Evolutionary conservation across 768 basidiomycete species (phyloP).

Genomic region (Panaeolus cyanescens): DNA sequence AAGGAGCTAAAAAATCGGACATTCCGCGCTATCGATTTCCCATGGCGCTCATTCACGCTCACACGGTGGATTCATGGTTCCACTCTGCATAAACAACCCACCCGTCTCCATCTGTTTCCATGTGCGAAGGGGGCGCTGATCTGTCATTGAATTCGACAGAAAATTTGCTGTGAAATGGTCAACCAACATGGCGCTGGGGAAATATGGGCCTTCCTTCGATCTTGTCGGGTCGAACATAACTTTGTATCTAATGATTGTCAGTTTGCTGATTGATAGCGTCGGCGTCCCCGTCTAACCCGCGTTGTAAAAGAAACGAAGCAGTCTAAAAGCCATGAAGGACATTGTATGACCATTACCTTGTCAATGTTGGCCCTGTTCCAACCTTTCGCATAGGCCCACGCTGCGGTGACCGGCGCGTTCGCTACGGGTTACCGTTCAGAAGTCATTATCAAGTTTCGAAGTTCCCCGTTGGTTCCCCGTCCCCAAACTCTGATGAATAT

Average conservation of each 20-base stretch:
- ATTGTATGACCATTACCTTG: background rate
- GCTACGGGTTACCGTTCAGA: background rate
- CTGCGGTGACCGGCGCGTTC: background rate
- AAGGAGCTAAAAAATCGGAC: conserved; percentile 2
- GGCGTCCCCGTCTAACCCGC: background rate
- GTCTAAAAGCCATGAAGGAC: too few species aligned
- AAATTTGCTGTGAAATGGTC: background rate
- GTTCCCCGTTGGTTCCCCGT: too few species aligned
- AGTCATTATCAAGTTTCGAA: background rate
- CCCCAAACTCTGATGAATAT: background rate
- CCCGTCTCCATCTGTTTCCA: conserved; percentile 1
- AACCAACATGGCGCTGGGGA: background rate
- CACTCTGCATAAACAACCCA: background rate
- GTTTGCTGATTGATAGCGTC: background rate
- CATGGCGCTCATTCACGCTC: background rate
- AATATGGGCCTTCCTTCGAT: background rate
- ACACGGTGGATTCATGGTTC: background rate
- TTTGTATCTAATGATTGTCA: background rate
- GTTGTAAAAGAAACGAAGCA: too few species aligned
- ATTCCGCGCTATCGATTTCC: background rate
- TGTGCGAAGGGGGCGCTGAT: background rate
- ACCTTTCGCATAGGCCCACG: too few species aligned
- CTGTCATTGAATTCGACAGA: background rate
- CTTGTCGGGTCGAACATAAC: background rate
- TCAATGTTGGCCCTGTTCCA: too few species aligned